Conservation (phyloP, 2,329 filamentous ascomycete species). For the Calonectria crousiana region DNA sequence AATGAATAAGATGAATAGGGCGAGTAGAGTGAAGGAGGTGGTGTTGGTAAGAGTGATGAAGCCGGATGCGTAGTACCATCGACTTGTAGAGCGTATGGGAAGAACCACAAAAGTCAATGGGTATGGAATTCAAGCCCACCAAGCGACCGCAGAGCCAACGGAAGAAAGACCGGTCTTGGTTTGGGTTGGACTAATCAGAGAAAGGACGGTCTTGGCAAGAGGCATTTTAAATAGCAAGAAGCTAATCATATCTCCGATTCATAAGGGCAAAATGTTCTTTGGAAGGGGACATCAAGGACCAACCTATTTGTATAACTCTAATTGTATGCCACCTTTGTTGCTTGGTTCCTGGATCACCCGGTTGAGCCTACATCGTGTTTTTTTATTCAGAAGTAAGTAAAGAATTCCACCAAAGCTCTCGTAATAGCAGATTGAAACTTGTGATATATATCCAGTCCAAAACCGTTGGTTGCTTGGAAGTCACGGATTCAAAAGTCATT, state of each 20-base stretch:
- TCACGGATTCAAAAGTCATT: not conserved
- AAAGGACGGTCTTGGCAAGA: not conserved
- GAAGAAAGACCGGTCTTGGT: not conserved
- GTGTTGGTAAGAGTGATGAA: not conserved
- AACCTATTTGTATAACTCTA: no score
- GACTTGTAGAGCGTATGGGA: not conserved
- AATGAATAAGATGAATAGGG: not conserved
- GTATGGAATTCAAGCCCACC: no score
- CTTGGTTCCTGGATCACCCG: no score
- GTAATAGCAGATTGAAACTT: rapidly evolving
- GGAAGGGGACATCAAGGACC: no score
- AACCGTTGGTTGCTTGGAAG: not conserved
- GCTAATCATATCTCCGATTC: no score
- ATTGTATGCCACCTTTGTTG: no score
- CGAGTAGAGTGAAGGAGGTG: not conserved
- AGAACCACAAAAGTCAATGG: no score
- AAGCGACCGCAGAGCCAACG: not conserved
- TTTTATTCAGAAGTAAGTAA: not conserved
- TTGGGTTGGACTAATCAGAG: not conserved
- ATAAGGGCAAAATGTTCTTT: no score
- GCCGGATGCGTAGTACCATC: not conserved
- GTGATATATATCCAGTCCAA: not conserved
- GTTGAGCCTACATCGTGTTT: no score
- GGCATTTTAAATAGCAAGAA: no score
- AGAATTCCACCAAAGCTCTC: not conserved